These are phyloP conservation scores for Benincasa hispida DNA, from an alignment of 306 rosid genomes.

Conservation along the genomic window DNA sequence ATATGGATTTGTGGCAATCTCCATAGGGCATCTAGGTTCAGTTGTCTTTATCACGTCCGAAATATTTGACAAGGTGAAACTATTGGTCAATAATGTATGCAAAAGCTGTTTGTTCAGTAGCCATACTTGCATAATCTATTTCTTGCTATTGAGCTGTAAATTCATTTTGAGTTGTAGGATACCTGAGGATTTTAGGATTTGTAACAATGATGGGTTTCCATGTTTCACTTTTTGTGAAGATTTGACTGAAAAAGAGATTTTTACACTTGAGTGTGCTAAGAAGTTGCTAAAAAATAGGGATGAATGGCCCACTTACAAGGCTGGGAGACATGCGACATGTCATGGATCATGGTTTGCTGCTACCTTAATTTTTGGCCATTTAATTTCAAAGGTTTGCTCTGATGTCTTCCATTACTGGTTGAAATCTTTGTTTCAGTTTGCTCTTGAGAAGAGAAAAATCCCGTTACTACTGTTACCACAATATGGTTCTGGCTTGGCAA, in stretches of 20 bases:
- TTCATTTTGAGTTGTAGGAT: constrained; percentile 27
- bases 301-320: constrained; percentile 39
- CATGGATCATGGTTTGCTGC: constrained; percentile 42
- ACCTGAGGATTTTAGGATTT: constrained; percentile 15
- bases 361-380: no score
- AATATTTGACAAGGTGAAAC: constrained; percentile 30
- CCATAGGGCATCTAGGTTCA: constrained; percentile 27
- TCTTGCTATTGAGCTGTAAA: constrained; percentile 28
- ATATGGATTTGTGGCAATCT: constrained; percentile 32
- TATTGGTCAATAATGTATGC: constrained; percentile 30
- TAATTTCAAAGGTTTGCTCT: no score
- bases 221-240: neutral
- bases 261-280: constrained; percentile 18
- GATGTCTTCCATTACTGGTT: no score
- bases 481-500: no score
- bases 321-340: constrained; percentile 31
- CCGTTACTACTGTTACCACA: no score
- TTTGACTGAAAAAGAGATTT: constrained; percentile 22
- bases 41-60: neutral
- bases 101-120: constrained; percentile 28
- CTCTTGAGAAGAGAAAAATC: no score
- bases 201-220: neutral
- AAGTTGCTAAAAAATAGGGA: constrained; percentile 19
- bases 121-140: constrained; percentile 23
- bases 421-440: no score